Percentiles rank a stretch among this genome's conserved stretches.
phyloP scores from a whole-genome alignment of 2,329 filamentous ascomycete species.

The Blastomyces silverae region DNA sequence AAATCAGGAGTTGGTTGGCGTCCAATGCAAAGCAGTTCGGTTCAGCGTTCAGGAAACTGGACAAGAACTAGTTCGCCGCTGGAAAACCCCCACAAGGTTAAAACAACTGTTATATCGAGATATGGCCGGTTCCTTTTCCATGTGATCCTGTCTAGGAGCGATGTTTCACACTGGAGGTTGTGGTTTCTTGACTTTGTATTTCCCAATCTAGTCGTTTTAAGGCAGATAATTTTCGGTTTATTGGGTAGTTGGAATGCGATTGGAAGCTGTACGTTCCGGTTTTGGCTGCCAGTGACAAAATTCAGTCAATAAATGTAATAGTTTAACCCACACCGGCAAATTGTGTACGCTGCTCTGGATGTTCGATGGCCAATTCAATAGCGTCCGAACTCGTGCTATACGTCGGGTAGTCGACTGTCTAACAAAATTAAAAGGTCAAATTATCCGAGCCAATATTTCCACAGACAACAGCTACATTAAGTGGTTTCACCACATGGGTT shows the following conservation, averaged over 20 bases:
- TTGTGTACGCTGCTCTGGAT: background rate
- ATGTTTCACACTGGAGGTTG: background rate
- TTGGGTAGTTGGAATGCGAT: background rate
- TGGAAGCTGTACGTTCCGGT: background rate
- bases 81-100: background rate
- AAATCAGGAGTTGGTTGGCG: background rate
- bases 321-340: background rate
- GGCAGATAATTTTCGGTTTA: background rate
- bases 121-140: background rate
- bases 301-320: background rate
- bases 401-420: background rate
- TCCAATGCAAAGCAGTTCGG: background rate
- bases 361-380: background rate
- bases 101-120: background rate
- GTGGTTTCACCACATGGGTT: background rate
- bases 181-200: background rate
- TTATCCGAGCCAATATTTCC: background rate
- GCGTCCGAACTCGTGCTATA: background rate
- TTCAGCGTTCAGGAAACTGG: background rate
- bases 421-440: background rate
- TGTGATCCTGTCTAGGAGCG: background rate
- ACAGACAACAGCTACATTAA: background rate
- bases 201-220: background rate
- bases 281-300: background rate
- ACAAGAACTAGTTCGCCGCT: background rate